Evolutionary conservation across 139 green algal species (phyloP).

Genomic region (Chlamydomonas eustigma): DNA sequence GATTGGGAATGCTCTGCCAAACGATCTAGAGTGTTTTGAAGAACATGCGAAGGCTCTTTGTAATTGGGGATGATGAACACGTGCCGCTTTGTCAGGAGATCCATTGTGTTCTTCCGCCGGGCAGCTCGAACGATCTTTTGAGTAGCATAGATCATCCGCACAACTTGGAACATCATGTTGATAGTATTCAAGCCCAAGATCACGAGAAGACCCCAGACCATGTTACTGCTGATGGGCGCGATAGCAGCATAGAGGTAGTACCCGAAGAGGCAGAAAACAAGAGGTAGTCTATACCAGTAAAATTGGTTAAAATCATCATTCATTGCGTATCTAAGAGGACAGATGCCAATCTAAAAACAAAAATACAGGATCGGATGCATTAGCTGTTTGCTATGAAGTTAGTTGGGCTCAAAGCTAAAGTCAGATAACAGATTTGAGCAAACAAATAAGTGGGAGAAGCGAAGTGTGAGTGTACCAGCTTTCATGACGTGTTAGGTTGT

Average conservation of each 20-base stretch:
- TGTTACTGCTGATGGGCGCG: not conserved
- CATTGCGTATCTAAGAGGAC: not conserved
- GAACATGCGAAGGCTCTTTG: constrained; percentile 31
- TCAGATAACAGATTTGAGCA: too few relatives aligned
- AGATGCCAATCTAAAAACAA: too few relatives aligned
- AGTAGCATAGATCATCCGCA: constrained; percentile 21
- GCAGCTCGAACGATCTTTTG: constrained; percentile 3
- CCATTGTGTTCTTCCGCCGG: constrained; percentile 6
- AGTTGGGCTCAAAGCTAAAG: too few relatives aligned
- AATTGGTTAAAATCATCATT: not conserved
- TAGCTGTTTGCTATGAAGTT: too few relatives aligned
- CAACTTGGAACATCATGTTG: constrained; percentile 22
- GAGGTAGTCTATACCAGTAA: not conserved
- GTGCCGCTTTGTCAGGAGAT: constrained; percentile 19
- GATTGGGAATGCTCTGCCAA: constrained; percentile 27
- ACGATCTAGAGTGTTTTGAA: constrained; percentile 23
- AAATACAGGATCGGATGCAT: too few relatives aligned
- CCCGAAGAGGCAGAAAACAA: not conserved
- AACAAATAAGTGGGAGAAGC: too few relatives aligned
- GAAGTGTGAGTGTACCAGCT: too few relatives aligned
- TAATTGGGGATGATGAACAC: constrained; percentile 46
- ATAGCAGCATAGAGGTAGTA: not conserved
- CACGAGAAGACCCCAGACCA: not conserved
- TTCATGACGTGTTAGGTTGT: too few relatives aligned
- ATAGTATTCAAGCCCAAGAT: constrained; percentile 18